Base-by-base conservation (phyloP, 257 asterid genomes). In the Solanum peruvianum region DNA sequence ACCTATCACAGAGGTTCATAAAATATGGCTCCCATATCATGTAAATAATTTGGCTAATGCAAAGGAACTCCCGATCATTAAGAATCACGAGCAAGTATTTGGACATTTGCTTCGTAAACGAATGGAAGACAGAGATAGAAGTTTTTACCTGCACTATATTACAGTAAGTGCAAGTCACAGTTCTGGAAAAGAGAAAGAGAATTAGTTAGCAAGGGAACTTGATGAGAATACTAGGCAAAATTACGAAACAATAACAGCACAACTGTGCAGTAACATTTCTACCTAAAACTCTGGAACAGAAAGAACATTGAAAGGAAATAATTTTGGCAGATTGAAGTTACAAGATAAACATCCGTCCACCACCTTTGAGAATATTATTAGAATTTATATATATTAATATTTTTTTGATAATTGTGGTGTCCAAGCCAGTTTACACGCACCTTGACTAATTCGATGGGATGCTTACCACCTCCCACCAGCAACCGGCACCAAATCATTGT, bases 141-240 rank as follows among this genome's bases (percentile, higher is more conserved):
- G 41, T 67, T 86, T 64, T 12, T 92, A 97, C 99, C 99, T 95
- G 99, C 90, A 96, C 66, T 85, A 92, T 88, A 78, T 93, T 90
- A 95, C 99, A 97, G 93, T 92, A 88, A 49, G 95, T 27, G 91
- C 99, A 96, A 67, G 94, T 95, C 93, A 93, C 91, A 88, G 84
- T 92, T 91, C 99, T 97, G 99, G 85, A 89, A 88, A 91, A 87
- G 44, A 80, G 85, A 80, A 27, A 21, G 6, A 47, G 29, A 80
- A 27, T 47, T 9, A 80, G 85, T 80, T 47, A 80, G 85, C 44
- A 47, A 47, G 13, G 60, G 7, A 80, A 47, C 20, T 31, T 80
- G 67, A 80, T 49, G 69, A 45, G 62, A 80, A 47, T n/a, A 49
- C 31, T 80, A 80, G 21, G 85, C 16, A 80, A 80, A 80, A 80